Conservation (phyloP, 2,329 filamentous ascomycete genomes). For the Pseudomassariella vexata region DNA sequence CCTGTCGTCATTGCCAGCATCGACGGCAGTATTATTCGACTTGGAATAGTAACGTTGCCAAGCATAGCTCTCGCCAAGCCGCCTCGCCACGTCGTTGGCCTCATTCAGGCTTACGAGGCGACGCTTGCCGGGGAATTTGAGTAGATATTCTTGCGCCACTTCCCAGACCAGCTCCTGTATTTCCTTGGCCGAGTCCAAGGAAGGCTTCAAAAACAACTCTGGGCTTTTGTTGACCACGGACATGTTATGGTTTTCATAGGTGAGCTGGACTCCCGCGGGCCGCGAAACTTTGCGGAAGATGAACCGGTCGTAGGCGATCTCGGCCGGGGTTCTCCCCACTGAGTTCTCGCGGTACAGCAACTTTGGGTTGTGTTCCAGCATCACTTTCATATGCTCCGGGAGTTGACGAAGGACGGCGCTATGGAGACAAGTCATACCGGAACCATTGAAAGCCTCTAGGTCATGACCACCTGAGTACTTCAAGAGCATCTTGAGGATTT, state of each 20-base stretch:
- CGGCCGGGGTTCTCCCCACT: constrained; percentile 66
- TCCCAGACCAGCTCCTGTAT: constrained; percentile 17
- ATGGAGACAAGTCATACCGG: constrained; percentile 62
- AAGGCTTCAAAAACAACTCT: constrained; percentile 9
- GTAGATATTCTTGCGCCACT: constrained; percentile 16
- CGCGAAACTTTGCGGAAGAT: constrained; percentile 30
- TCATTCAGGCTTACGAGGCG: constrained; percentile 49
- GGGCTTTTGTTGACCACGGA: constrained; percentile 8
- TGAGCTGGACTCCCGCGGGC: constrained; percentile 9
- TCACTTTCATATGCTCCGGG: constrained; percentile 29
- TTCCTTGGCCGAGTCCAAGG: constrained; percentile 1
- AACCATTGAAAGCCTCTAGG: constrained; percentile 53
- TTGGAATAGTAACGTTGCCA: constrained; percentile 18
- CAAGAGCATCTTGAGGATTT: constrained; percentile 44
- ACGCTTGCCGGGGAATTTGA: constrained; percentile 28
- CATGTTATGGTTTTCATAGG: background rate
- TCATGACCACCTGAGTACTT: constrained; percentile 51
- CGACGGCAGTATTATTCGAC: background rate
- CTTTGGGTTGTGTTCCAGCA: constrained; percentile 51
- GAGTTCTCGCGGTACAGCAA: constrained; percentile 69
- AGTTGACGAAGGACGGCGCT: constrained; percentile 37
- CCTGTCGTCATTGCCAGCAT: constrained; percentile 6
- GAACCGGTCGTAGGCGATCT: constrained; percentile 56
- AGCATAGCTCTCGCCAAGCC: constrained; percentile 44
- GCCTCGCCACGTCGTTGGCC: constrained; percentile 52